Evolutionary conservation across 2,329 filamentous ascomycete genomes (phyloP), one percentile per base, ranked within the genome.

Genomic region (Westerdykella aurantiaca): DNA sequence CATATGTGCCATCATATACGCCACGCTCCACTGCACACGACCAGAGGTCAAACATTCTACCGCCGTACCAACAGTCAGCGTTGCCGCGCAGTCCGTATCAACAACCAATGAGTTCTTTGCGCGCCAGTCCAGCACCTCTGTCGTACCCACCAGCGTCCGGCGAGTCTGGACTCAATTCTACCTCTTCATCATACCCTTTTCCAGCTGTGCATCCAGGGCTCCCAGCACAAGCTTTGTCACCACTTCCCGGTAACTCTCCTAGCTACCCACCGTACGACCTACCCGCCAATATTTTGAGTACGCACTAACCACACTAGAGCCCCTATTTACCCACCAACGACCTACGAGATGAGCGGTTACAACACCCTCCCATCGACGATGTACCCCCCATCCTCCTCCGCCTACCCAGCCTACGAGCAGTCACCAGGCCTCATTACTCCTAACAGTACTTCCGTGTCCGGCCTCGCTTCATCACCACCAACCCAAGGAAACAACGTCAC

Each of bases 321-420:
- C 39, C 55, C 58, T 34, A 40, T 60, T 25, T 67, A 68, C 43
- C 63, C 61, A 18, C 54, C 64, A 25, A 58, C 54, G 11, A 62
- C 54, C 39, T 68, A 68, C 39, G 56, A 53, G 18, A 57, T 66
- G 25, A 57, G 43, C 46, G 61, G 61, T 13, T 64, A 64, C 50
- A 61, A 58, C 31, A 56, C 62, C 25, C 50, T 66, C 4, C 65
- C 64, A 13, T 57, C 63, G 4, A 61, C 49, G n/a, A 51, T 67
- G 54, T 67, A 68, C 39, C 63, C 64, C n/a, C 47, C 63, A 41
- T 55, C 60, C 31, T 60, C 57, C 29, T 55, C 61, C 23, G 51
- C 62, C 21, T 68, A 67, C 42, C 49, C 59, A 21, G 42, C 61
- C 7, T 67, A 68, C 40, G 60, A 64, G 4, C 50, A 55, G 16